These are phyloP conservation scores for Diaporthe eres DNA, from an alignment of 2,329 filamentous ascomycete genomes.

Conservation along the genomic window DNA sequence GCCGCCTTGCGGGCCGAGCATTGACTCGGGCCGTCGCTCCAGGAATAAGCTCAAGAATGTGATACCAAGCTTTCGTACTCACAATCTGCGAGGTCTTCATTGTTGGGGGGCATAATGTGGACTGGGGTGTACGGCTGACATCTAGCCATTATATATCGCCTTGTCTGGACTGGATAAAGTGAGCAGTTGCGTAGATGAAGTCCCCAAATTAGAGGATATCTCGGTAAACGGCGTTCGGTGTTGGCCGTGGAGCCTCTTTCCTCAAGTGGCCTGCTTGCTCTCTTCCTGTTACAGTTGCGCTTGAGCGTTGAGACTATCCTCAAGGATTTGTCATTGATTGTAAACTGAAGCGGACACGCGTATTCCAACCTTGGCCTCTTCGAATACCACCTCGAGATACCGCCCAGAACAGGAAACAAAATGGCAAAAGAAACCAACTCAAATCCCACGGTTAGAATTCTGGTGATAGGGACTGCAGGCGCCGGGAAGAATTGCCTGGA, in stretches of 20 bases:
- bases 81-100: background rate
- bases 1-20: conserved; percentile 18
- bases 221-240: conserved; percentile 22
- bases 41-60: background rate
- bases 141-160: conserved; percentile 10
- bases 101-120: background rate
- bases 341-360: conserved; percentile 1
- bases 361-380: background rate
- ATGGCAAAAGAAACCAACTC: conserved; percentile 37
- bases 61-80: background rate
- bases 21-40: conserved; percentile 25
- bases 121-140: conserved; percentile 1
- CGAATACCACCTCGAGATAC: conserved; percentile 12
- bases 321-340: conserved; percentile 20
- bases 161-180: conserved; percentile 3
- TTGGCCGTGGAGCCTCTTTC: background rate
- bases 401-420: background rate
- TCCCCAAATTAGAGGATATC: conserved; percentile 20
- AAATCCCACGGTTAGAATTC: conserved; percentile 47
- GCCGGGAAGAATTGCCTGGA: conserved; percentile 51
- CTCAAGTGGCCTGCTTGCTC: conserved; percentile 7
- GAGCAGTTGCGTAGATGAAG: conserved; percentile 9
- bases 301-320: conserved; percentile 1
- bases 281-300: background rate
- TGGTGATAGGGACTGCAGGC: conserved; percentile 48